These are phyloP conservation scores for Elongisporangium undulatum DNA, from an alignment of 352 stramenopile species.

Conservation along the genomic window DNA sequence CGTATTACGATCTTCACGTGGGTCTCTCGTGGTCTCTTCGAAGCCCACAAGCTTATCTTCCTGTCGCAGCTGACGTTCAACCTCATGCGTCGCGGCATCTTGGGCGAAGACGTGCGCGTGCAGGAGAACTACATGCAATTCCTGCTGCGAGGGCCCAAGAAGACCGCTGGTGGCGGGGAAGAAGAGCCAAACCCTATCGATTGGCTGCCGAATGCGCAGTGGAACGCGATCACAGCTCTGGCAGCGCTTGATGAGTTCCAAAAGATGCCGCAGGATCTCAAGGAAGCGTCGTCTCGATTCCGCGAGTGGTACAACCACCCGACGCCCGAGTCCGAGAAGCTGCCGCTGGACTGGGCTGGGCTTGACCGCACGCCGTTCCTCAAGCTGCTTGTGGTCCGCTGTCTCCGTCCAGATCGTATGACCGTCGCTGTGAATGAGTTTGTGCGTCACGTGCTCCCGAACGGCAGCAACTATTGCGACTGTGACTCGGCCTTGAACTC, in stretches of 20 bases:
- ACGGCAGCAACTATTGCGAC: conserved; percentile 93
- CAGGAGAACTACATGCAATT: conserved; percentile 97
- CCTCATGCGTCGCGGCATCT: conserved; percentile 94
- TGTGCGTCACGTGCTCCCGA: conserved; percentile 90
- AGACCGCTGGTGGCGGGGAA: conserved; percentile 34
- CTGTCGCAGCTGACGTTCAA: conserved; percentile 96
- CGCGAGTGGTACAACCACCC: conserved; percentile 98
- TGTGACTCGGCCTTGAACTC: conserved; percentile 96
- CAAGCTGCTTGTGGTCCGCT: conserved; percentile 95
- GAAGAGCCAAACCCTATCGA: conserved; percentile 71
- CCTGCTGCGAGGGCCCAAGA: conserved; percentile 88
- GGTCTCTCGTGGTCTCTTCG: conserved; percentile 95
- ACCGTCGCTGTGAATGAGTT: conserved; percentile 94
- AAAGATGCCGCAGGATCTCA: conserved; percentile 95
- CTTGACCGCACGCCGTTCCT: conserved; percentile 95
- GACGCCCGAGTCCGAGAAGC: conserved; percentile 95
- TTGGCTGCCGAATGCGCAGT: conserved; percentile 93
- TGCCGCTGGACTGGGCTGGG: conserved; percentile 95
- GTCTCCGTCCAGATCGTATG: conserved; percentile 93
- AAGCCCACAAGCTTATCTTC: conserved; percentile 97
- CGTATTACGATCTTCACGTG: conserved; percentile 97
- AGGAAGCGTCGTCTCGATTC: conserved; percentile 94
- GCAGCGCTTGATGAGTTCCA: conserved; percentile 94
- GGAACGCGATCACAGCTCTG: conserved; percentile 89
- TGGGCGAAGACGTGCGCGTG: conserved; percentile 91